These are phyloP conservation scores for Hypoxylon sp. DNA, from an alignment of 2,329 filamentous ascomycete genomes.

Conservation along the genomic window DNA sequence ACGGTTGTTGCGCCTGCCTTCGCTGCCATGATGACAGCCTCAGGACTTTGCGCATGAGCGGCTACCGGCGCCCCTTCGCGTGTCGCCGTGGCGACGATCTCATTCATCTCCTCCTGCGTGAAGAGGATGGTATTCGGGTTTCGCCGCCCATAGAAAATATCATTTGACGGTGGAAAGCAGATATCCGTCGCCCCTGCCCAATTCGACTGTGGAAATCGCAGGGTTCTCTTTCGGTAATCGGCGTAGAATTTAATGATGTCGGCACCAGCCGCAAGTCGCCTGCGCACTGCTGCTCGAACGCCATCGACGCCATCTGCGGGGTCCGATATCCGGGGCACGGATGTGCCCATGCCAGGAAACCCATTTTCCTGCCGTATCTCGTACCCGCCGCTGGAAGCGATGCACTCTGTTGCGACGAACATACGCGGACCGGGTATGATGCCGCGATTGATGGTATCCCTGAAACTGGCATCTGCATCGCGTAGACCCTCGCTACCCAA, in stretches of 20 bases:
- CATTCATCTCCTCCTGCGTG: slow-evolving; percentile 65
- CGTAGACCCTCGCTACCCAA: slow-evolving; percentile 68
- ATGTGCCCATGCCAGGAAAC: slow-evolving; percentile 50
- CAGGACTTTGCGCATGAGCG: slow-evolving; percentile 60
- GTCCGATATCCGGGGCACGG: slow-evolving; percentile 59
- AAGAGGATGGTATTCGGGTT: slow-evolving; percentile 64
- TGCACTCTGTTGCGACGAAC: slow-evolving; percentile 67
- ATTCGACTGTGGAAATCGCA: slow-evolving; percentile 59
- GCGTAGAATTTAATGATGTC: slow-evolving; percentile 68
- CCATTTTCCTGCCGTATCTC: slow-evolving; percentile 65
- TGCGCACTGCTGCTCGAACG: slow-evolving; percentile 62
- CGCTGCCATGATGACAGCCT: slow-evolving; percentile 62
- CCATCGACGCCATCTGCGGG: slow-evolving; percentile 64
- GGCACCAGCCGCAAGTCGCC: slow-evolving; percentile 63
- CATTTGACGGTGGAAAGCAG: slow-evolving; percentile 56
- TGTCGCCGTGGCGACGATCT: slow-evolving; percentile 64
- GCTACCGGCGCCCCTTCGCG: slow-evolving; percentile 60
- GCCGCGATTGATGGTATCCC: slow-evolving; percentile 69
- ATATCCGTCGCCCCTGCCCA: slow-evolving; percentile 52
- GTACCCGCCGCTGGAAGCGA: slow-evolving; percentile 66
- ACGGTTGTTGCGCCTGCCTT: slow-evolving; percentile 63
- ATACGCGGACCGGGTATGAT: slow-evolving; percentile 68
- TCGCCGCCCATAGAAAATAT: slow-evolving; percentile 44
- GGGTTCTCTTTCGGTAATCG: slow-evolving; percentile 62
- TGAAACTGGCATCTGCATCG: slow-evolving; percentile 65